Conservation (phyloP, 257 asterid genomes). For the Handroanthus guayacan region DNA sequence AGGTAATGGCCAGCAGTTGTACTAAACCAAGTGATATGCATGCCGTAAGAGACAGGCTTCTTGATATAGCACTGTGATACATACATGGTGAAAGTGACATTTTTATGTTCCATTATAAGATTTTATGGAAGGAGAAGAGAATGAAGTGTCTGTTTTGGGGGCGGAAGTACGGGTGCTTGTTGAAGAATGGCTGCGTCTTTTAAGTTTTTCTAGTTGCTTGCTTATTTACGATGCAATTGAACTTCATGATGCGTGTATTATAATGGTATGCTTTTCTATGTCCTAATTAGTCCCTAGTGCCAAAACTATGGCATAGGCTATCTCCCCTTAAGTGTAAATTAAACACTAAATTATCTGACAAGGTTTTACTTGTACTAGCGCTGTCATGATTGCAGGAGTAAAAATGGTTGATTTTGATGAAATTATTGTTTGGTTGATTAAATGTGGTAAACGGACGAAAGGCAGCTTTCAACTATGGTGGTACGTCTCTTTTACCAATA, state of each 20-base stretch:
- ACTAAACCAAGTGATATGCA: constrained; percentile 60
- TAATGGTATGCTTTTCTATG: constrained; percentile 31
- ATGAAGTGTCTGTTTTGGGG: not conserved
- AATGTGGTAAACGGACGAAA: not conserved
- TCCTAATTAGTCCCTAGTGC: constrained; percentile 14
- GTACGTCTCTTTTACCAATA: too few species aligned
- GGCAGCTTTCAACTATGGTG: not conserved
- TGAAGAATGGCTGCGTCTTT: not conserved
- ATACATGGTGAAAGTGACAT: not conserved
- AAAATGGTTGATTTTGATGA: not conserved
- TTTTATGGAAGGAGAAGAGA: constrained; percentile 7
- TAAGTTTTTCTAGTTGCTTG: not conserved
- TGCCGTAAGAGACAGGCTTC: constrained; percentile 73
- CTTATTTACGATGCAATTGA: constrained; percentile 3
- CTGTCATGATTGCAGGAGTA: constrained; percentile 7
- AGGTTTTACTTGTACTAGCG: constrained; percentile 23
- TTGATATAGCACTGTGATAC: constrained; percentile 70
- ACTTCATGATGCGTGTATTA: constrained; percentile 36
- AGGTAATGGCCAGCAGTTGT: constrained; percentile 57
- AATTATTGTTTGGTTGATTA: not conserved
- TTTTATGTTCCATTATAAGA: not conserved
- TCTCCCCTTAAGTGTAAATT: constrained; percentile 38
- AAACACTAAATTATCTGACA: constrained; percentile 34
- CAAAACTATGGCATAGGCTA: constrained; percentile 14
- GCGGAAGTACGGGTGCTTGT: constrained; percentile 21